phyloP scores from a whole-genome alignment of 495 filamentous ascomycete genomes.

The Aspergillus olivimuriae region DNA sequence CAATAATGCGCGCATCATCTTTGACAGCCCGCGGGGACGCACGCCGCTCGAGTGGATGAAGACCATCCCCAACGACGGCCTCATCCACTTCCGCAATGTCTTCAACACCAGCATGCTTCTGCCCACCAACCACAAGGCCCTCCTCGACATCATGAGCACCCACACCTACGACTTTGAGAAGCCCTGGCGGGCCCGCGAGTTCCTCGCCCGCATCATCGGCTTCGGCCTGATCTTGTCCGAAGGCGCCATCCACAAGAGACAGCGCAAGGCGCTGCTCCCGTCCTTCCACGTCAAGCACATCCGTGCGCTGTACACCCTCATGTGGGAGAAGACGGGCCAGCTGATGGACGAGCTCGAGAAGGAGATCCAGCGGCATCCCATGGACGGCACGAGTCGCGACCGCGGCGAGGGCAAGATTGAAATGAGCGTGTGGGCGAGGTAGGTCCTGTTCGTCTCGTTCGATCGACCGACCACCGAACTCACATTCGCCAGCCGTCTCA shows the following conservation, averaged over 20 bases:
- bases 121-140: constrained; percentile 36
- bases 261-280: constrained; percentile 72
- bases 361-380: constrained; percentile 28
- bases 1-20: constrained; percentile 53
- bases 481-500: constrained; percentile 62
- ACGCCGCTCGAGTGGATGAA: constrained; percentile 64
- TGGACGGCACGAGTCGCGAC: constrained; percentile 33
- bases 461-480: not conserved
- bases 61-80: constrained; percentile 73
- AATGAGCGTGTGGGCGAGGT: constrained; percentile 59
- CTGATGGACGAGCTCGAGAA: constrained; percentile 34
- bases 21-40: constrained; percentile 51
- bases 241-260: constrained; percentile 66
- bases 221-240: constrained; percentile 75
- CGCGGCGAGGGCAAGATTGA: constrained; percentile 52
- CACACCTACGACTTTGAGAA: constrained; percentile 50
- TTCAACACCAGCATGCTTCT: constrained; percentile 29
- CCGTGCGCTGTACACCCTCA: constrained; percentile 72
- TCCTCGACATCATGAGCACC: constrained; percentile 52
- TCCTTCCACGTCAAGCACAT: constrained; percentile 80
- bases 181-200: constrained; percentile 37
- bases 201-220: constrained; percentile 64
- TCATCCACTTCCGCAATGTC: constrained; percentile 66
- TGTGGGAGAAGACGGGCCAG: constrained; percentile 59
- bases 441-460: not conserved